Evolutionary conservation across 169 alveolate species (phyloP).

Genomic region (Babesia bovis): DNA sequence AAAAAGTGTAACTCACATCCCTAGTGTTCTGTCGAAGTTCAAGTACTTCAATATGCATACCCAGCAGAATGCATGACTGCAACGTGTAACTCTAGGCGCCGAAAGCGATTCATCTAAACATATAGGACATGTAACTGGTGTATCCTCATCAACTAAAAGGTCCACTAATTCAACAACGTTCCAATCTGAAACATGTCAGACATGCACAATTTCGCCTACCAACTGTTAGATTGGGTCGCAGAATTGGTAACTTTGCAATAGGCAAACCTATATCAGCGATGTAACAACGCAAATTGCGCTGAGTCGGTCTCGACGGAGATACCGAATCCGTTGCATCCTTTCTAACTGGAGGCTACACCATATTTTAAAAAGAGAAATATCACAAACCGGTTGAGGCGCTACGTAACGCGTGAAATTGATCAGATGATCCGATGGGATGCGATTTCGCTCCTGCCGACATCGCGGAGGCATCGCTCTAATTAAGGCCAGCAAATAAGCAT

Average conservation of each 20-base stretch:
- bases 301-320: slow-evolving; percentile 18
- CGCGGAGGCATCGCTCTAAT: slow-evolving; percentile 24
- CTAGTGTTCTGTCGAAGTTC: slow-evolving; percentile 41
- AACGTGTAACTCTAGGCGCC: slow-evolving; percentile 63
- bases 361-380: background rate
- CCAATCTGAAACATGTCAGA: slow-evolving; percentile 53
- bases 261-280: slow-evolving; percentile 38
- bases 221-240: slow-evolving; percentile 33
- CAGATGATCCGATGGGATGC: slow-evolving; percentile 41
- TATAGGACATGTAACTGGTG: slow-evolving; percentile 65
- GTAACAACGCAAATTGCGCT: slow-evolving; percentile 41
- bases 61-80: slow-evolving; percentile 71
- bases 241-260: slow-evolving; percentile 1
- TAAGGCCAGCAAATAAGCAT: background rate
- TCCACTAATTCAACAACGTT: slow-evolving; percentile 64
- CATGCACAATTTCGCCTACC: background rate
- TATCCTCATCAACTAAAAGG: slow-evolving; percentile 58
- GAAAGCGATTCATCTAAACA: slow-evolving; percentile 66
- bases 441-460: slow-evolving; percentile 24
- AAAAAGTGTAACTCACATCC: slow-evolving; percentile 48
- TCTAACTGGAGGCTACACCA: slow-evolving; percentile 10
- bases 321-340: background rate
- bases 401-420: slow-evolving; percentile 31
- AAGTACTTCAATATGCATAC: slow-evolving; percentile 66
- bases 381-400: slow-evolving; percentile 17